Evolutionary conservation across 441 rosid species (phyloP), one percentile per base, ranked within the genome.

Genomic region (Adansonia grandidieri): DNA sequence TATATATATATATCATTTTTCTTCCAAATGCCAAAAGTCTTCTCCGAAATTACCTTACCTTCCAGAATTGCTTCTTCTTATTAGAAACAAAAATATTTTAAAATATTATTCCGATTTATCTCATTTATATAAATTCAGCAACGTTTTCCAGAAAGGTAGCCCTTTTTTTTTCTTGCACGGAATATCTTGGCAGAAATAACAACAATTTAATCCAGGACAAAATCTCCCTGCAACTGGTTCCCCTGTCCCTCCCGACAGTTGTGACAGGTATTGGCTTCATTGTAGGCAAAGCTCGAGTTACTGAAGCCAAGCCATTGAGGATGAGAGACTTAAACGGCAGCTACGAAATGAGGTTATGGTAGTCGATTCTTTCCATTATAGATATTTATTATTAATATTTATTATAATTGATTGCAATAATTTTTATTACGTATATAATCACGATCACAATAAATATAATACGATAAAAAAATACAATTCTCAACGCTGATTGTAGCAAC

Each of bases 211-310:
- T 69, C 6, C 42, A 13, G 48, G 73, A 50, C 56, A 22, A 69
- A 68, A 11, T 69, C 57, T 47, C 57, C 57, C 73, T 69, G 73
- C 57, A 47, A 22, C 40, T 69, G 73, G 42, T 47, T 69, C 42
- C 57, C 57, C 37, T 19, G 73, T 69, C 42, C 48, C 19, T 40
- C 56, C 40, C 48, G 42, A 20, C 73, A 22, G 57, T 48, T 69
- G 19, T 69, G 58, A 47, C 57, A 69, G 58, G 17, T 45, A 10
- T 10, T 68, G 73, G 56, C 56, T 45, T 68, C 56, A 47, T 68
- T 68, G n/a, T 11, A 10, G 32, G 37, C 54, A 48, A 24, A 24
- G 28, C 28, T 24, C 28, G 28, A 24, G 28, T 24, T 24, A 24
- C 1, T 24, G 28, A 24, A 24, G 28, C 28, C 28, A 24, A 24